phyloP scores from a whole-genome alignment of 192 early-diverging fungal genomes.

The Umbelopsis vinacea region DNA sequence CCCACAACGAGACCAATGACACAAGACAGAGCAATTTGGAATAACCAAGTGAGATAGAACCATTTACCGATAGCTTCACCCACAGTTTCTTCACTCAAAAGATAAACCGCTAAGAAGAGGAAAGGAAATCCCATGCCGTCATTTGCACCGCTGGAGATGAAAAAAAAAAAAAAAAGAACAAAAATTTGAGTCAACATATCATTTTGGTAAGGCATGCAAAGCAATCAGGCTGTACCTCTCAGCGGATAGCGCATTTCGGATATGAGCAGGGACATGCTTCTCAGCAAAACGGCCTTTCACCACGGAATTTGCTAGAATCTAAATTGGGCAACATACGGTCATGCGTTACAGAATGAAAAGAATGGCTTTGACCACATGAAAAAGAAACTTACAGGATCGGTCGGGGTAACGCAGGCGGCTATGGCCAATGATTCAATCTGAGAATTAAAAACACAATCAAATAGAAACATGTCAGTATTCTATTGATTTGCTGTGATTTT shows the following conservation, averaged over 20 bases:
- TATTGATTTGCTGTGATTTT: not conserved
- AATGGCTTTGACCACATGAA: not conserved
- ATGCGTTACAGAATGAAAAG: constrained; percentile 11
- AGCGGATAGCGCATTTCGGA: constrained; percentile 75
- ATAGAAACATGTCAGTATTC: not conserved
- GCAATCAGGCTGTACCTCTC: constrained; percentile 54
- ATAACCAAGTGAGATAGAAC: constrained; percentile 76
- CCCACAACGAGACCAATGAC: constrained; percentile 78
- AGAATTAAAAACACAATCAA: constrained; percentile 19
- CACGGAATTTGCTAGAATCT: constrained; percentile 87
- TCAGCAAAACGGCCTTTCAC: constrained; percentile 95
- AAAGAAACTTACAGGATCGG: constrained; percentile 77
- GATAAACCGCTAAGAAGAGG: constrained; percentile 74
- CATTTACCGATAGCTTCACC: constrained; percentile 79
- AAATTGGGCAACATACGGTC: constrained; percentile 1
- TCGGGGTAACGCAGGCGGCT: constrained; percentile 86
- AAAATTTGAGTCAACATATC: not conserved
- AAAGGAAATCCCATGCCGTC: constrained; percentile 90
- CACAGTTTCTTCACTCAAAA: constrained; percentile 55
- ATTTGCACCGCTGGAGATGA: constrained; percentile 71
- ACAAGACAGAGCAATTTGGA: constrained; percentile 74
- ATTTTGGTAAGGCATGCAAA: too few relatives aligned
- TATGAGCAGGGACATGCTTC: constrained; percentile 76
- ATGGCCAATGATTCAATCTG: constrained; percentile 78
- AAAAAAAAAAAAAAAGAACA: constrained; percentile 19